Base-by-base conservation (phyloP, 1,284 basidiomycete species). In the Austroboletus niveus region DNA sequence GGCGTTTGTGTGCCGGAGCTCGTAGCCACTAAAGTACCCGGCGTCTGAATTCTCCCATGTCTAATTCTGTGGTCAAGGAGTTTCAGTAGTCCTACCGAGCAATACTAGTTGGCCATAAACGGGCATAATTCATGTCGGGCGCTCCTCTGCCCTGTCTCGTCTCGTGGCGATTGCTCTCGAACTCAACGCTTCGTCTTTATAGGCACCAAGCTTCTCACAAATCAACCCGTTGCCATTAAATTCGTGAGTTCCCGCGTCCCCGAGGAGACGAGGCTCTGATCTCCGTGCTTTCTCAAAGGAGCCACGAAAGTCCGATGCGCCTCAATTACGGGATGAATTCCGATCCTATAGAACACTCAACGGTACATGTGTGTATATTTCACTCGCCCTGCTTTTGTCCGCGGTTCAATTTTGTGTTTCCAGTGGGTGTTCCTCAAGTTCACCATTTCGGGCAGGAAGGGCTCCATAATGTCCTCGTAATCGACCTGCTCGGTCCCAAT, bases 361-460 rank as follows among this genome's bases (percentile, higher is more conserved):
- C 58, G 93, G 94, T 60, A 94, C 92, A 58, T 84, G 94, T 97
- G 72, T 53, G 92, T 86, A 17, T 53, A 48, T 47, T 44, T 45
- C 45, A n/a, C 22, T 11, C 43, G 5, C 31, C 54, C 48, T 36
- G 3, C 24, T 49, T 43, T 52, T 43, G 32, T 52, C 55, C 52
- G 48, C 56, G 51, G 55, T 46, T 55, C 52, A 56, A 61, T 45
- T 40, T 41, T 15, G 14, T 48, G 39, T 57, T 57, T 40, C 40
- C 62, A 97, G 92, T 85, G 57, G 95, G 95, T 53, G 89, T 98
- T 48, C 95, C 95, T 1, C 96, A 98, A 71, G 95, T 98, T 39
- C 94, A 98, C 75, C 92, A 98, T 78, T 99, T 98, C 69, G 96
- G 96, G 47, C 94, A 97, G 69, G 96, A 99, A 73, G 96, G 96